Base-by-base conservation (phyloP, 2,329 filamentous ascomycete genomes). In the Botrytis squamosa region DNA sequence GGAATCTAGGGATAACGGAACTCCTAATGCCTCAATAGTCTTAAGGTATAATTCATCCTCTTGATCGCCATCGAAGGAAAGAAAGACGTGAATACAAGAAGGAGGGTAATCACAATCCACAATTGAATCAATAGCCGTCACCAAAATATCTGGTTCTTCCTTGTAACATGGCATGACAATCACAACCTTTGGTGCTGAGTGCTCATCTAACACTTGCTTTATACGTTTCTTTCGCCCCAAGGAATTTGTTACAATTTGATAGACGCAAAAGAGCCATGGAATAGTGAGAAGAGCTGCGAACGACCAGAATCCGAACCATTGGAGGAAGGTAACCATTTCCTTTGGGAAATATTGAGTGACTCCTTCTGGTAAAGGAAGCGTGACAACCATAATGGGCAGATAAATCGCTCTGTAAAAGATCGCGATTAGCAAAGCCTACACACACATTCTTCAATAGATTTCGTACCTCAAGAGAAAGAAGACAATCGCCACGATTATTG, bases 161-260 rank as follows among this genome's bases (percentile, higher is more conserved):
- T 96, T 94, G 85, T 97, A 98, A 80, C 95, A 97, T 7, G 95
- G 96, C 94, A 98, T 98, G 74, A 98, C 92, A 75, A 98, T 92
- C 76, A 98, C 94, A 25, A 97, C 92, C 83, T 98, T 98, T 2
- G 95, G 96, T 0, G 96, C 95, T 0, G 91, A 94, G 4, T 89
- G 85, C 80, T 97, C 93, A 81, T 97, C 93, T 69, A 98, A 87
- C 0, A 94, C 89, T 76, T 93, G 89, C 81, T 97, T 95, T 80
- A 97, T 93, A 70, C 92, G 88, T 81, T 93, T 94, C 60, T 88
- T 91, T 76, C 94, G 89, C 36, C 95, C 95, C 40, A 98, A 86
- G 49, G 93, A 92, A 78, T 96, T 92, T 14, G 93, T 97, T 73
- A 97, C 92, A 8, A 98, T 88, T 80, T 97, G 92, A 81, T 97